These are phyloP conservation scores for Chenopodium formosanum DNA, from an alignment of 148 eudicot genomes.

Conservation along the genomic window DNA sequence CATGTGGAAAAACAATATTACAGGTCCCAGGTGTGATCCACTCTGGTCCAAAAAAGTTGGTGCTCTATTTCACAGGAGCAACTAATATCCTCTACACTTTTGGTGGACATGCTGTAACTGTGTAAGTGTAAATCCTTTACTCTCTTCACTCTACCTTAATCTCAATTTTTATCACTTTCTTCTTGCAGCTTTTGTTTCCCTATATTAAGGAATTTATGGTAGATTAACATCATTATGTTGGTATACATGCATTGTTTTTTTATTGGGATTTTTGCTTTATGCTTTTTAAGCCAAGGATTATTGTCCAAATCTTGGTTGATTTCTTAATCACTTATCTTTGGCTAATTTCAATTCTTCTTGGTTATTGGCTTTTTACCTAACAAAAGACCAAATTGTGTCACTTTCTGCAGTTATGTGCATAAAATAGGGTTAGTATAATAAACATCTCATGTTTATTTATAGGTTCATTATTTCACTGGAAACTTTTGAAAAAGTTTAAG, in stretches of 20 bases:
- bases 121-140: constrained; percentile 42
- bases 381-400: not conserved
- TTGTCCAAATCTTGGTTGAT: constrained; percentile 5
- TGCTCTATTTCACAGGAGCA: constrained; percentile 66
- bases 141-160: not conserved
- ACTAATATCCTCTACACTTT: constrained; percentile 77
- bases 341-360: not conserved
- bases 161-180: constrained; percentile 12
- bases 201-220: constrained; percentile 15
- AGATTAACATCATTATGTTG: constrained; percentile 28
- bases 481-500: constrained; percentile 20
- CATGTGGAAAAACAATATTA: constrained; percentile 1
- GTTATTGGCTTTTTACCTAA: constrained; percentile 19
- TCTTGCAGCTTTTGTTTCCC: constrained; percentile 32
- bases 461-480: constrained; percentile 17
- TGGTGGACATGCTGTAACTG: constrained; percentile 82
- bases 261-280: not conserved
- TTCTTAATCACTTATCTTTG: not conserved
- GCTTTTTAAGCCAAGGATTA: constrained; percentile 12
- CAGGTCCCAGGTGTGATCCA: constrained; percentile 61
- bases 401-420: not conserved
- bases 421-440: not conserved
- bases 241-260: not conserved
- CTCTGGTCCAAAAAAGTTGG: constrained; percentile 53
- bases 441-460: not conserved